phyloP scores from a whole-genome alignment of 495 filamentous ascomycete genomes.

The Penicillium waksmanii region DNA sequence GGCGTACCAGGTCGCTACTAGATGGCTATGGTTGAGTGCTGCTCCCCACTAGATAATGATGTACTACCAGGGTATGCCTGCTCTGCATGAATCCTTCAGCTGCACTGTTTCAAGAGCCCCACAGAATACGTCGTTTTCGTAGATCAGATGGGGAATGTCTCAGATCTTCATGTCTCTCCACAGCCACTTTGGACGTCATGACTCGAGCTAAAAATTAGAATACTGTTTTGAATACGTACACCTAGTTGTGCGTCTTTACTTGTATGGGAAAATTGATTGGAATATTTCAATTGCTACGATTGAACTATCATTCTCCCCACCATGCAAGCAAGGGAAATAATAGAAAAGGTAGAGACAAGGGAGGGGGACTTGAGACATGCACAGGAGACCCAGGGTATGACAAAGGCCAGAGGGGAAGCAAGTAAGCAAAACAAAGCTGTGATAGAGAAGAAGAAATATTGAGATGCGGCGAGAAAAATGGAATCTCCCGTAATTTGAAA shows the following conservation, averaged over 20 bases:
- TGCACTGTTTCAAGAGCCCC: neutral
- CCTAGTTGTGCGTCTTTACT: neutral
- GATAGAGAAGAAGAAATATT: slow-evolving; percentile 7
- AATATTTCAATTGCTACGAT: slow-evolving; percentile 20
- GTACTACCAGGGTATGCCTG: neutral
- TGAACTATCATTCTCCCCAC: slow-evolving; percentile 26
- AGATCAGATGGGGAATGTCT: slow-evolving; percentile 5
- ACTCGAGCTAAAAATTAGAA: neutral
- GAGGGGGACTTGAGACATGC: slow-evolving; percentile 31
- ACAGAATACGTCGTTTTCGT: neutral
- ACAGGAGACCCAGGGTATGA: slow-evolving; percentile 26
- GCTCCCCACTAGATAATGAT: neutral
- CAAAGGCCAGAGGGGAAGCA: slow-evolving; percentile 16
- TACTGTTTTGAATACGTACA: no score
- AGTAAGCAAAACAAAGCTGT: slow-evolving; percentile 11
- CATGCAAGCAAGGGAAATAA: slow-evolving; percentile 26
- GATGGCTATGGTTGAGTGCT: neutral
- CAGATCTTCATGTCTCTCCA: neutral
- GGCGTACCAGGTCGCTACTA: neutral
- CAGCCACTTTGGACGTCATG: slow-evolving; percentile 2
- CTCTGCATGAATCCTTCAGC: neutral
- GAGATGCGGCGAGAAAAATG: neutral
- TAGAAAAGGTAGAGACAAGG: slow-evolving; percentile 15
- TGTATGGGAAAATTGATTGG: neutral
- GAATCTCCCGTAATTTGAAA: neutral